Evolutionary conservation across 169 alveolate species (phyloP).

Genomic region (Cystoisospora suis): DNA sequence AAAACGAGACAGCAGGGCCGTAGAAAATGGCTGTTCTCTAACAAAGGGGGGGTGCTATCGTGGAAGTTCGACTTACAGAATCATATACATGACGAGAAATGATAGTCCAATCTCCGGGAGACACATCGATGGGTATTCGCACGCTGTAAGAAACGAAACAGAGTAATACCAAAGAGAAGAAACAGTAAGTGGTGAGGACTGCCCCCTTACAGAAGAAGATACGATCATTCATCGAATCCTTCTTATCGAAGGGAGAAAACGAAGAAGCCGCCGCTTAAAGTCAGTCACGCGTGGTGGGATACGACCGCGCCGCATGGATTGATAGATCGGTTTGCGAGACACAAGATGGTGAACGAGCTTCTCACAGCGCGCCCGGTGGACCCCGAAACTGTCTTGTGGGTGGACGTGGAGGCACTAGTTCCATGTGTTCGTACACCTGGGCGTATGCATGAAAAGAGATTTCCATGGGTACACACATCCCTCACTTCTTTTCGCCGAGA

Average conservation of each 20-base stretch:
- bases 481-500: too few relatives aligned
- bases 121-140: conserved; percentile 9
- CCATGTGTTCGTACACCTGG: neutral
- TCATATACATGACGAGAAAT: conserved; percentile 18
- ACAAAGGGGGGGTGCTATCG: too few relatives aligned
- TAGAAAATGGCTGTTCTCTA: too few relatives aligned
- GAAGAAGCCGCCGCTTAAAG: neutral
- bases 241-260: neutral
- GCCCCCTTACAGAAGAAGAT: too few relatives aligned
- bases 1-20: too few relatives aligned
- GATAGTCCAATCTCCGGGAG: conserved; percentile 15
- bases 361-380: too few relatives aligned
- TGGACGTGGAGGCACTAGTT: neutral
- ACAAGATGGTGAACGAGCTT: too few relatives aligned
- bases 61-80: neutral
- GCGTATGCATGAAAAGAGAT: neutral
- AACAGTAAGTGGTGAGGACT: too few relatives aligned
- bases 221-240: too few relatives aligned
- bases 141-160: neutral
- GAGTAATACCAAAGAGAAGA: too few relatives aligned
- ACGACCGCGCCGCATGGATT: too few relatives aligned
- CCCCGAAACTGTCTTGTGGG: neutral
- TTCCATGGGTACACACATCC: neutral
- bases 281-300: neutral
- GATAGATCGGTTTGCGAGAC: too few relatives aligned